Conservation (phyloP, 2,329 filamentous ascomycete genomes). For the Fusarium avenaceum region DNA sequence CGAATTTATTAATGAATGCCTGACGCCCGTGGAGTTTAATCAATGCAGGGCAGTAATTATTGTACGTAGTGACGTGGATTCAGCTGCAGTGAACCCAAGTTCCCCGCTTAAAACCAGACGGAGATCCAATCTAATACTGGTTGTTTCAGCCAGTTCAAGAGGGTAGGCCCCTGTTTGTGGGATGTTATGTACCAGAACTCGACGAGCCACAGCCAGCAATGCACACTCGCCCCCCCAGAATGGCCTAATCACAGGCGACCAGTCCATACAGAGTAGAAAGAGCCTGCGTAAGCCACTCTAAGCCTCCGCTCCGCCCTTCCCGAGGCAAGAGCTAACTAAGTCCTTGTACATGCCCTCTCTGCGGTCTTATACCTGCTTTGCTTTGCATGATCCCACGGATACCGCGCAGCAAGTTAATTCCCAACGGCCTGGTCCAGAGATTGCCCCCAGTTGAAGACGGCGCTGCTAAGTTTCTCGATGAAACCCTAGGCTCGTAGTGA, state of each 20-base stretch:
- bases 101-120: conserved; percentile 30
- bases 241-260: background rate
- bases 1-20: conserved; percentile 10
- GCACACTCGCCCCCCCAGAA: conserved; percentile 24
- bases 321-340: conserved; percentile 21
- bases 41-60: conserved; percentile 13
- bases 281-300: conserved; percentile 31
- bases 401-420: conserved; percentile 14
- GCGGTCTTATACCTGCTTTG: conserved; percentile 11
- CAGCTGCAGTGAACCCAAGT: conserved; percentile 37
- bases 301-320: conserved; percentile 35
- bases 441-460: conserved; percentile 22
- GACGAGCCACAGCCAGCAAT: conserved; percentile 45
- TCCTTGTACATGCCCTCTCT: conserved; percentile 27
- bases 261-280: background rate
- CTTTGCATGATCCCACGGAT: conserved; percentile 2
- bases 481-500: conserved; percentile 25
- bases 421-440: conserved; percentile 37
- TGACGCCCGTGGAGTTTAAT: conserved; percentile 5
- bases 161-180: conserved; percentile 35
- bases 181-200: conserved; percentile 32
- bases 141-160: conserved; percentile 45
- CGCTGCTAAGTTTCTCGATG: conserved; percentile 27
- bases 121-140: conserved; percentile 32
- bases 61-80: conserved; percentile 35